Evolutionary conservation across 2,329 filamentous ascomycete genomes (phyloP), one percentile per base, ranked within the genome.

Genomic region (Graphium sp.): DNA sequence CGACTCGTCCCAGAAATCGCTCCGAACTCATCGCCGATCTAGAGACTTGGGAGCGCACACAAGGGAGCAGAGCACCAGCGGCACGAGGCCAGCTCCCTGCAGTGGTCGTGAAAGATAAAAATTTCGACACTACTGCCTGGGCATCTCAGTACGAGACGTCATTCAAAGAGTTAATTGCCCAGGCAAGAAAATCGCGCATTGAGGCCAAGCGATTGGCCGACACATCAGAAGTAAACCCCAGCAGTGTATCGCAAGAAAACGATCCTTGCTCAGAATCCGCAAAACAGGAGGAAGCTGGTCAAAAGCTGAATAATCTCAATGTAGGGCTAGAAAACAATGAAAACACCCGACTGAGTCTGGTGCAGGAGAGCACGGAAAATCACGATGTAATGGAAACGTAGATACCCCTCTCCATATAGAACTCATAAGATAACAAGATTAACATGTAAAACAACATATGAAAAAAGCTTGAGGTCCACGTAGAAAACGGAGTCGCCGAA

Each of bases 41-140:
- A 9, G 78, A 87, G 14, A 52, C 68, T 2, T 95, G 89, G 87
- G 89, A 98, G 50, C 66, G 73, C 24, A 87, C 79, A 0, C 73
- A 91, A 37, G 81, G 82, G 7, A 66, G 69, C 2, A 58, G 58
- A 26, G 67, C 68, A 6, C 50, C 56, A 8, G 53, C 53, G 4
- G 13, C 40, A 47, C 9, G 52, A 48, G n/a, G n/a, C 23, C 53
- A 48, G 14, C 21, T 12, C 15, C 16, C 16, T 3, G 32, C 42
- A 3, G 30, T 39, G 11, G 64, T 55, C 53, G 49, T 95, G 33
- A 85, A 80, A 58, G 74, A 77, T 39, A 95, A 93, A 45, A 79
- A 89, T 34, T 95, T 95, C 45, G 81, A 93, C 46, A 74, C 74
- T 4, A 61, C 63, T 2, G 75, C 71, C 1, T 93, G 87, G 75